Conservation (phyloP, 129 eudicot genomes). For the Centaurea solstitialis region DNA sequence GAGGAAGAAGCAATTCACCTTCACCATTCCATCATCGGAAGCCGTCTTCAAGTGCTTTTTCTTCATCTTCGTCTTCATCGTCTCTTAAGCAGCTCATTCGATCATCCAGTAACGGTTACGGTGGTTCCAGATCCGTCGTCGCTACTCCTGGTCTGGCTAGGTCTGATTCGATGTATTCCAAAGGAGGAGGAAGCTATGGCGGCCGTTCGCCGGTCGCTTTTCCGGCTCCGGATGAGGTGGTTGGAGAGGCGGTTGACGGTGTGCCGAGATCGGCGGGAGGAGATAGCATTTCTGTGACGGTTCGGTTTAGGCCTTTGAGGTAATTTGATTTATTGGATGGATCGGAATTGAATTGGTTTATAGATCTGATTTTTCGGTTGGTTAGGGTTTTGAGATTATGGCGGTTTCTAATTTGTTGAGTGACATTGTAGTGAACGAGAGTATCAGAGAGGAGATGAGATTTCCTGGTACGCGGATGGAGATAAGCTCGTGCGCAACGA, state of each 20-base stretch:
- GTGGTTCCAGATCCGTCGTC: constrained; percentile 53
- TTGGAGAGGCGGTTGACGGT: constrained; percentile 52
- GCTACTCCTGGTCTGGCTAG: constrained; percentile 39
- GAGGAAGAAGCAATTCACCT: constrained; percentile 78
- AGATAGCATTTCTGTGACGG: constrained; percentile 87
- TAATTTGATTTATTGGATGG: constrained; percentile 27
- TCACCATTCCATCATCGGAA: constrained; percentile 69
- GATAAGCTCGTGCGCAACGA: constrained; percentile 84
- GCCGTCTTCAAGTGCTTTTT: constrained; percentile 71
- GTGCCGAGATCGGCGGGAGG: constrained; percentile 68
- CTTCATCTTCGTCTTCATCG: constrained; percentile 78
- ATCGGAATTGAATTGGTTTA: constrained; percentile 24
- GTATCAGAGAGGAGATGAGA: constrained; percentile 82
- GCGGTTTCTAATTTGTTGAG: constrained; percentile 18
- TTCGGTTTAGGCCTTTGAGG: constrained; percentile 94
- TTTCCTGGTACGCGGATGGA: constrained; percentile 89
- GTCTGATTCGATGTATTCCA: constrained; percentile 46
- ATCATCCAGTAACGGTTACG: constrained; percentile 47
- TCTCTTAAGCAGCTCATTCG: constrained; percentile 62
- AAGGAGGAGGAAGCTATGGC: constrained; percentile 33
- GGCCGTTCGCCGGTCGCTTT: constrained; percentile 68
- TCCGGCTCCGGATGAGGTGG: constrained; percentile 64
- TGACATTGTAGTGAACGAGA: constrained; percentile 79
- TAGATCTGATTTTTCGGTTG: constrained; percentile 13
- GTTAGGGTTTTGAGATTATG: constrained; percentile 42